phyloP scores from a whole-genome alignment of 257 asterid genomes.

The Capsicum chinense region DNA sequence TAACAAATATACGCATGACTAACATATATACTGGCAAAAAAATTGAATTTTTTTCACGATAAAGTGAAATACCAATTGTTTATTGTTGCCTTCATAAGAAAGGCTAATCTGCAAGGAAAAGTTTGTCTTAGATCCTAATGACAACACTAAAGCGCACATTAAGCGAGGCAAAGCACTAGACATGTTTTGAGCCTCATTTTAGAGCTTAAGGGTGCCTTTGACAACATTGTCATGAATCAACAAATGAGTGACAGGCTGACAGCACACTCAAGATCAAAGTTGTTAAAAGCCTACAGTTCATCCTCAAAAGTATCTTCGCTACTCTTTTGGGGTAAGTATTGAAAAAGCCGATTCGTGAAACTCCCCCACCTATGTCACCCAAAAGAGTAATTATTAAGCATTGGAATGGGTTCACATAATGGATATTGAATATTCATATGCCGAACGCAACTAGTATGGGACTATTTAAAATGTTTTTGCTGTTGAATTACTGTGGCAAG shows the following conservation, averaged over 20 bases:
- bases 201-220: too few relatives aligned
- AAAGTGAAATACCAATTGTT: too few relatives aligned
- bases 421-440: conserved; percentile 19
- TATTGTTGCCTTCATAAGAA: too few relatives aligned
- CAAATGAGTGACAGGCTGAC: background rate
- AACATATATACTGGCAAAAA: too few relatives aligned
- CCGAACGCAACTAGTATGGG: background rate
- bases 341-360: background rate
- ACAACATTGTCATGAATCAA: conserved; percentile 14
- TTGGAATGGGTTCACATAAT: background rate
- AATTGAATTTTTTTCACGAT: too few relatives aligned
- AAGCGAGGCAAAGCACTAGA: too few relatives aligned
- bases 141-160: too few relatives aligned
- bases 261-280: background rate
- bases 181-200: too few relatives aligned
- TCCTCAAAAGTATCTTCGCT: background rate
- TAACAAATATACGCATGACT: too few relatives aligned
- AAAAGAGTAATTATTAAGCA: background rate
- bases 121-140: too few relatives aligned
- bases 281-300: background rate
- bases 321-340: background rate
- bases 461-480: conserved; percentile 32
- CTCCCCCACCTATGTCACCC: background rate
- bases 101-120: too few relatives aligned
- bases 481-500: background rate